Percentiles rank a stretch among this genome's conserved stretches.
phyloP scores from a whole-genome alignment of 306 rosid species.

The Aeschynomene evenia region DNA sequence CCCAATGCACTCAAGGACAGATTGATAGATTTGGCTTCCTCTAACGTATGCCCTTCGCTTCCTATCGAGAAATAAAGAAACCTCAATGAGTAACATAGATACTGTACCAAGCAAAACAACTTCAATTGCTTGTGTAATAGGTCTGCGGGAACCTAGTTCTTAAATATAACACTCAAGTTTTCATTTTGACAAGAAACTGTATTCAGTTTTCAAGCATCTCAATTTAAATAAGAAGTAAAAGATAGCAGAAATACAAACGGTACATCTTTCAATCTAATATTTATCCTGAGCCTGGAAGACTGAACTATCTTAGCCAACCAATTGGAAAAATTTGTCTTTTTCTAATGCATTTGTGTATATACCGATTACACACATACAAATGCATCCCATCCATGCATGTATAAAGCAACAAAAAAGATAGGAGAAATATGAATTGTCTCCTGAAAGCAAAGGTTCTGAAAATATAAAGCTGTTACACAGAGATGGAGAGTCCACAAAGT shows the following conservation, averaged over 20 bases:
- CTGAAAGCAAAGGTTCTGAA: slow-evolving; percentile 16
- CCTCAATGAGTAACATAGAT: slow-evolving; percentile 8
- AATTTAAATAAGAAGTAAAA: not conserved
- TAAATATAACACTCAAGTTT: not conserved
- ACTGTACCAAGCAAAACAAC: slow-evolving; percentile 26
- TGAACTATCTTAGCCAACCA: slow-evolving; percentile 13
- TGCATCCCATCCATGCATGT: too few species aligned
- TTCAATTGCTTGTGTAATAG: not conserved
- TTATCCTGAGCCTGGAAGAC: slow-evolving; percentile 11
- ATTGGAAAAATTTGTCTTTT: not conserved
- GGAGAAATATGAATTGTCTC: slow-evolving; percentile 20
- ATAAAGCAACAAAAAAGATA: not conserved
- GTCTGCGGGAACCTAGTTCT: slow-evolving; percentile 9
- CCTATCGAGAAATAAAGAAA: slow-evolving; percentile 56
- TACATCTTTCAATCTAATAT: slow-evolving; percentile 19
- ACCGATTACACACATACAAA: too few species aligned
- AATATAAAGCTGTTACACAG: slow-evolving; percentile 13
- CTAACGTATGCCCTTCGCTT: slow-evolving; percentile 97
- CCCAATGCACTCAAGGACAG: slow-evolving; percentile 96
- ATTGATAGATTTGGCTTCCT: slow-evolving; percentile 97
- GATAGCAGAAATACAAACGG: slow-evolving; percentile 16
- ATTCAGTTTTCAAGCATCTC: slow-evolving; percentile 22
- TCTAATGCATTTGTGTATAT: slow-evolving; percentile 11
- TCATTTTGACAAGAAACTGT: slow-evolving; percentile 1
- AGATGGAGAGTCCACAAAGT: slow-evolving; percentile 9